These are phyloP conservation scores for Boletus rubroflammeus DNA, from an alignment of 768 basidiomycete genomes.

Conservation along the genomic window DNA sequence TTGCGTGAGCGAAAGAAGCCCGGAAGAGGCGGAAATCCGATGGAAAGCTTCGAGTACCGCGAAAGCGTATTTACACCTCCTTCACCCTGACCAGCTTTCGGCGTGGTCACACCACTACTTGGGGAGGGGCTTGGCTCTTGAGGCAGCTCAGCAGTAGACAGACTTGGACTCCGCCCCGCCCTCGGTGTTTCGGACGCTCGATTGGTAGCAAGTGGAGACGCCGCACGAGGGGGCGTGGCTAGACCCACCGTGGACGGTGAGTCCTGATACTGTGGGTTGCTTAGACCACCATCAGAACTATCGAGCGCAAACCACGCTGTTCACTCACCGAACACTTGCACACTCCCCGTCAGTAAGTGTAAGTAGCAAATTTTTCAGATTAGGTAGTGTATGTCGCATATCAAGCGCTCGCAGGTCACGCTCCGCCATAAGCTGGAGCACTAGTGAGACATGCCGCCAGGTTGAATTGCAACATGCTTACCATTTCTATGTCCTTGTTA, in stretches of 20 bases:
- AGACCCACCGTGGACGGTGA: constrained; percentile 22
- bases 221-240: constrained; percentile 21
- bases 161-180: constrained; percentile 18
- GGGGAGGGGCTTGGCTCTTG: constrained; percentile 41
- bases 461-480: constrained; percentile 27
- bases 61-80: constrained; percentile 27
- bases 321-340: constrained; percentile 43
- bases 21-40: constrained; percentile 60
- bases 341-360: constrained; percentile 75
- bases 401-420: constrained; percentile 87
- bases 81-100: constrained; percentile 40
- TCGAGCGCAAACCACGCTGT: neutral
- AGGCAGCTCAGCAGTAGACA: constrained; percentile 20
- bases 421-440: constrained; percentile 78
- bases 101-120: constrained; percentile 56
- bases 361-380: constrained; percentile 89
- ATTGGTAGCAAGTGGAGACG: constrained; percentile 12
- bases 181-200: constrained; percentile 27
- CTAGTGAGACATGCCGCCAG: constrained; percentile 2
- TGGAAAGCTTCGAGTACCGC: constrained; percentile 41
- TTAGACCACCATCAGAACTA: constrained; percentile 14
- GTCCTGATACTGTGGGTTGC: constrained; percentile 18
- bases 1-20: constrained; percentile 62
- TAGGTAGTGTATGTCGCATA: constrained; percentile 93
- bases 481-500: constrained; percentile 97